A percentile compares a stretch with the other conserved stretches of the same genome.
phyloP scores from a whole-genome alignment of 2,329 filamentous ascomycete species.

The Curvularia eragrostidis region DNA sequence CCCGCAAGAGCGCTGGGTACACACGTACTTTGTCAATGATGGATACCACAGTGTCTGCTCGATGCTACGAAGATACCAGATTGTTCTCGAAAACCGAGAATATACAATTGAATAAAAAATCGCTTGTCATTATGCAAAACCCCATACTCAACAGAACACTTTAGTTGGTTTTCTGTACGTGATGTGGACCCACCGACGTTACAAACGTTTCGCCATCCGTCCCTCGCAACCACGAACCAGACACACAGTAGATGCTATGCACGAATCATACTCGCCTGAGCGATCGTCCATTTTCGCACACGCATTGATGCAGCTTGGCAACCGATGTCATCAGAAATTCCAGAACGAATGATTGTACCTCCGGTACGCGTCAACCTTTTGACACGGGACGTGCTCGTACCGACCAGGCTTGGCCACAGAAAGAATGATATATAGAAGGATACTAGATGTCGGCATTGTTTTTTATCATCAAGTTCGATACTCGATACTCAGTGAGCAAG shows the following conservation, averaged over 20 bases:
- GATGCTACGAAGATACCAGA: not conserved
- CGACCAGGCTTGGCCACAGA: constrained; percentile 4
- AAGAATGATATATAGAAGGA: constrained; percentile 18
- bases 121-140: not conserved
- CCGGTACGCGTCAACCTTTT: constrained; percentile 17
- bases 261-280: constrained; percentile 29
- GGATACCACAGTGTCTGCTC: not conserved
- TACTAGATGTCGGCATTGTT: not conserved
- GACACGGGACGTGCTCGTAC: constrained; percentile 11
- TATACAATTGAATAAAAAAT: not conserved
- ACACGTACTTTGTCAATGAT: not conserved
- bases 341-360: constrained; percentile 1
- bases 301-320: constrained; percentile 22
- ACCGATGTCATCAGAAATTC: not conserved
- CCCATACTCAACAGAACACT: not conserved
- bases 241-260: constrained; percentile 24
- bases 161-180: not conserved
- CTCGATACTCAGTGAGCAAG: constrained; percentile 19
- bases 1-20: not conserved
- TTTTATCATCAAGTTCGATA: constrained; percentile 4
- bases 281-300: constrained; percentile 18
- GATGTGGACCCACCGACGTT: constrained; percentile 16
- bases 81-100: not conserved
- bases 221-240: constrained; percentile 33
- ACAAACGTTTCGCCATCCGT: constrained; percentile 31